Base-by-base conservation (phyloP, 1,284 basidiomycete genomes). In the Chondrostereum purpureum region DNA sequence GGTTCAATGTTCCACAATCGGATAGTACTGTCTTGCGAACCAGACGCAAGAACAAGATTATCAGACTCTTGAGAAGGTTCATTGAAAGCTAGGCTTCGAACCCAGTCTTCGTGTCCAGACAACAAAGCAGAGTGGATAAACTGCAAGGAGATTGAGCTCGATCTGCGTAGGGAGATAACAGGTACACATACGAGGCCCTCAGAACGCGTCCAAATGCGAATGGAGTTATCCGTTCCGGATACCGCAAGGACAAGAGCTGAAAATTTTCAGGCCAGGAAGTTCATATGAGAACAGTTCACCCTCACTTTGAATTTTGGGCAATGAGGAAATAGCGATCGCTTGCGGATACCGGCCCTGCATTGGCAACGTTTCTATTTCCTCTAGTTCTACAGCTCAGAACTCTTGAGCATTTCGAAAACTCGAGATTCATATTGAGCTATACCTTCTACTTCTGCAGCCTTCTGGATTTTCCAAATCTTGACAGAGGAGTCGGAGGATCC, bases 71-170 rank as follows among this genome's bases (percentile, higher is more conserved):
- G 43, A 10, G 48, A 40, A 8, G 67, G 61, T 2, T 55, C 37
- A 20, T 73, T 73, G 61, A 96, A 90, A 2, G 83, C 73, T 19
- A 97, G 73, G 49, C 79, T 75, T 50, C 86, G 80, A 42, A 96
- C 75, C 93, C 93, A 98, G 60, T 97, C 93, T 69, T 95, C 88
- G 58, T 98, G 93, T 0, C 93, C 93, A 24, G 88, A 75, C 24
- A 98, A 73, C 0, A 75, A 70, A 4, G 73, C 74, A 16, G 78
- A 73, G 45, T 63, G 68, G 14, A 80, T 67, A 57, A 83, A 83
- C 82, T 86, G 50, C 16, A 39, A 34, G 19, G 17, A 21, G 41
- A 49, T 54, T 23, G 36, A 27, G 12, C n/a, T n/a, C n/a, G n/a
- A n/a, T n/a, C n/a, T n/a, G n/a, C n/a, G n/a, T n/a, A n/a, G n/a